phyloP scores from a whole-genome alignment of 768 basidiomycete species.

The Tulasnella sp. region DNA sequence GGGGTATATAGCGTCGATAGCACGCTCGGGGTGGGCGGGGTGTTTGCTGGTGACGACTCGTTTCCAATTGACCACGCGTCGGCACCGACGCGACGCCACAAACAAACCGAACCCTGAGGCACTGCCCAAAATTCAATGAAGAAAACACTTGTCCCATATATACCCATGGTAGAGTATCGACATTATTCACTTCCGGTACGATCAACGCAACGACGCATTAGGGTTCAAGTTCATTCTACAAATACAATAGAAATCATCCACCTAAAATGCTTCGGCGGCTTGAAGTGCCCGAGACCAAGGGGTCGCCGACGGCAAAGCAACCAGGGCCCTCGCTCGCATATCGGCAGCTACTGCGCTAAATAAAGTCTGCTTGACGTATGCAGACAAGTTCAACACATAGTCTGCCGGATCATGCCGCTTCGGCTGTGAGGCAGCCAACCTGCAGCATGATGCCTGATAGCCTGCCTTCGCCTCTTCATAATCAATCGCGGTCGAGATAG shows the following conservation, averaged over 20 bases:
- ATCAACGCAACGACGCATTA: no score
- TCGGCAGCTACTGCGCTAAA: not conserved
- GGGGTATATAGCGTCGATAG: not conserved
- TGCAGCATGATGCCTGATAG: conserved; percentile 92
- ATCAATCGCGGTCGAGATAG: conserved; percentile 71
- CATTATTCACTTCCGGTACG: no score
- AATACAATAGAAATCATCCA: not conserved
- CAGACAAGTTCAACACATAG: conserved; percentile 39
- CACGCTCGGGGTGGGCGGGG: not conserved
- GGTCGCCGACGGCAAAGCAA: not conserved
- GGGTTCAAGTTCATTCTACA: not conserved
- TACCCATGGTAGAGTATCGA: no score
- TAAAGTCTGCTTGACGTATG: conserved; percentile 31
- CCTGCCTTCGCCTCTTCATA: conserved; percentile 86
- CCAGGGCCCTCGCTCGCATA: not conserved
- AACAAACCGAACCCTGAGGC: no score
- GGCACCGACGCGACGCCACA: not conserved
- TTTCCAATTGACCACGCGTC: not conserved
- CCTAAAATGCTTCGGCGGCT: not conserved
- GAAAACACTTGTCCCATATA: no score
- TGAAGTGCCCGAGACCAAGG: conserved; percentile 9
- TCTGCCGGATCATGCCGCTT: conserved; percentile 53
- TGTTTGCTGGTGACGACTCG: no score
- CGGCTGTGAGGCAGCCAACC: conserved; percentile 75
- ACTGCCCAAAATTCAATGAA: no score